Base-by-base conservation (phyloP, 2,329 filamentous ascomycete genomes). In the Trichothecium sympodiale region DNA sequence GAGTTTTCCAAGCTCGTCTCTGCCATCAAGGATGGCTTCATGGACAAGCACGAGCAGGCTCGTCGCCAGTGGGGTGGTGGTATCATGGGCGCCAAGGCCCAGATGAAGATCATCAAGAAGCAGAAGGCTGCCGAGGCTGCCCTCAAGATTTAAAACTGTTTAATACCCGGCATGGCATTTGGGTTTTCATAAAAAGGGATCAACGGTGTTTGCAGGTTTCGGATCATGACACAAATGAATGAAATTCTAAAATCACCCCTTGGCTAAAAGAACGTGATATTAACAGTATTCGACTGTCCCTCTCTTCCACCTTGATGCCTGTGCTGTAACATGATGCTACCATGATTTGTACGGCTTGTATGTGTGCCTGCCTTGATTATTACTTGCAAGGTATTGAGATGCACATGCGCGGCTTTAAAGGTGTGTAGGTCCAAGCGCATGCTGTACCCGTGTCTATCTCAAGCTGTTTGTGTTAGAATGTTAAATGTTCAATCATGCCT, bases 41-140 rank as follows among this genome's bases (percentile, higher is more conserved):
- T 84, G 56, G 87, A 93, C 68, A 93, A 94, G 79, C 84, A 84
- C 65, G 89, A 96, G 71, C 83, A 87, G 61, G 67, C 76, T 56
- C 83, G 86, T 67, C 80, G 83, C 64, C 84, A 89, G 71, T 98
- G 93, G 91, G 91, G 93, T 72, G 91, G 91, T 77, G 93, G 93
- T 68, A 95, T 98, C 73, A 95, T 98, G 88, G 74, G 91, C 59
- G 74, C 80, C 63, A 98, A 98, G 85, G 88, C 91, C 60, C 78
- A 77, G 67, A 76, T 74, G 67, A 69, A 69, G 58, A 74, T 68
- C 45, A 65, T 69, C 65, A 95, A 94, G 83, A 86, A 85, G 75
- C 77, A 82, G 69, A 95, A 95, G 83, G 87, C 88, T 60, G 59
- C 91, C 46, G 91, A 96, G 70, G 69, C 67, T 59, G 88, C 91